These are phyloP conservation scores for Trypanosoma rangeli DNA, from an alignment of 208 protist genomes.

Conservation along the genomic window DNA sequence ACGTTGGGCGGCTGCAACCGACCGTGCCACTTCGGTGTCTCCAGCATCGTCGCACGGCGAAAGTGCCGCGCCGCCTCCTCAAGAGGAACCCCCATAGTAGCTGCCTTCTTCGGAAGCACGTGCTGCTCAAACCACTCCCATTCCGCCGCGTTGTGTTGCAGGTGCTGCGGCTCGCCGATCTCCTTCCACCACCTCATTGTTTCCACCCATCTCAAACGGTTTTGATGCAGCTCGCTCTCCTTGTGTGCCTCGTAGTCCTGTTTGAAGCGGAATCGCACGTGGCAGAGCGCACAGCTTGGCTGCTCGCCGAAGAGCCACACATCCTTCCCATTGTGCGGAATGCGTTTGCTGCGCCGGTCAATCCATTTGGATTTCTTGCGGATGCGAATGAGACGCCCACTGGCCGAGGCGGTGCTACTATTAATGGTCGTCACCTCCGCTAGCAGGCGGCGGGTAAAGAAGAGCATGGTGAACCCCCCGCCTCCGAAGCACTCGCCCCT, in stretches of 20 bases:
- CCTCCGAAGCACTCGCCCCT: not conserved
- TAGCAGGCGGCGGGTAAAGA: conserved; percentile 33
- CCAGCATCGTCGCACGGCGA: conserved; percentile 56
- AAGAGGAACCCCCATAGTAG: conserved; percentile 51
- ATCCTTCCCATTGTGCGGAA: conserved; percentile 88
- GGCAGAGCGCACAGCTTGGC: conserved; percentile 86
- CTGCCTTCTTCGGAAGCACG: conserved; percentile 66
- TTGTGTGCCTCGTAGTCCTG: conserved; percentile 92
- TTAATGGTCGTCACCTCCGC: conserved; percentile 76
- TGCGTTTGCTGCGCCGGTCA: conserved; percentile 75
- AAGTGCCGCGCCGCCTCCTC: conserved; percentile 55
- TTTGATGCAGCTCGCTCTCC: conserved; percentile 85
- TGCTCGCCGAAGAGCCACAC: conserved; percentile 84
- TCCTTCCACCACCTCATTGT: conserved; percentile 85
- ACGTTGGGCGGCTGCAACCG: conserved; percentile 62
- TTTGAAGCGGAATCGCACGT: conserved; percentile 89
- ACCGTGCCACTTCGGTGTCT: conserved; percentile 71
- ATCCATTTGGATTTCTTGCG: conserved; percentile 91
- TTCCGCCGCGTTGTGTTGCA: conserved; percentile 39
- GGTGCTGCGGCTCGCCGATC: conserved; percentile 69
- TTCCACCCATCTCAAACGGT: conserved; percentile 84
- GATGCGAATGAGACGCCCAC: conserved; percentile 85
- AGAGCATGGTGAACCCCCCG: conserved; percentile 32
- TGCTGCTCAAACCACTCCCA: conserved; percentile 78
- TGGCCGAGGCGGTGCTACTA: conserved; percentile 70